Evolutionary conservation across 495 filamentous ascomycete genomes (phyloP), one percentile per base, ranked within the genome.

Genomic region (Aspergillus cristatus): DNA sequence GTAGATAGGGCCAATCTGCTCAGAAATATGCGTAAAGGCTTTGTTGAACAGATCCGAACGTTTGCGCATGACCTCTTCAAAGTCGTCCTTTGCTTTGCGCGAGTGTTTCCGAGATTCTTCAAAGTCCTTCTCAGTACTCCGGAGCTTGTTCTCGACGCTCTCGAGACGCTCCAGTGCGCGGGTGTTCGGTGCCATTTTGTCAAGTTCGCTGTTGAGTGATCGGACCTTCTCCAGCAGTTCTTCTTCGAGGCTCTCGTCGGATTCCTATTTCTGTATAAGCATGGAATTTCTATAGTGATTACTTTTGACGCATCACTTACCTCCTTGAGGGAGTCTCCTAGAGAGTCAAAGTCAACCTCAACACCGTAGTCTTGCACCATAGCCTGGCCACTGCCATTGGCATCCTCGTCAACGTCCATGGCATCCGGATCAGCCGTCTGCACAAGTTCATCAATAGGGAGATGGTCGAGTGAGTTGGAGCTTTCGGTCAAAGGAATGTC

Each of bases 181-280:
- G 74, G 94, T 88, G 57, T 99, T 97, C 17, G 90, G 90, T 40
- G 89, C 82, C 64, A 96, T 84, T 54, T 89, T 88, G 44, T 94
- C 87, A 22, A 99, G 75, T 49, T 94, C 86, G 35, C 65, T 62
- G 26, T 79, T 80, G 7, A 97, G 70, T 20, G 69, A 62, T 26
- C 72, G 67, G 45, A 97, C 84, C 53, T 80, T 80, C 29, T 90
- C 84, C 38, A 81, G 72, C 18, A 99, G 69, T 36, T 75, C 72
- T n/a, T 85, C 78, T 52, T 95, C 89, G 18, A 81, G 58, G 34
- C 78, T 72, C 35, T 84, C 77, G 37, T 82, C 81, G 28, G 77
- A 66, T 41, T 74, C 68, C 81, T 88, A 43, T 17, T 34, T 45
- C 28, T 15, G 11, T 5, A 37, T 71, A 46, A 69, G 58, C 18